Base-by-base conservation (phyloP, 2,329 filamentous ascomycete species). In the Penicillium verrucosum region DNA sequence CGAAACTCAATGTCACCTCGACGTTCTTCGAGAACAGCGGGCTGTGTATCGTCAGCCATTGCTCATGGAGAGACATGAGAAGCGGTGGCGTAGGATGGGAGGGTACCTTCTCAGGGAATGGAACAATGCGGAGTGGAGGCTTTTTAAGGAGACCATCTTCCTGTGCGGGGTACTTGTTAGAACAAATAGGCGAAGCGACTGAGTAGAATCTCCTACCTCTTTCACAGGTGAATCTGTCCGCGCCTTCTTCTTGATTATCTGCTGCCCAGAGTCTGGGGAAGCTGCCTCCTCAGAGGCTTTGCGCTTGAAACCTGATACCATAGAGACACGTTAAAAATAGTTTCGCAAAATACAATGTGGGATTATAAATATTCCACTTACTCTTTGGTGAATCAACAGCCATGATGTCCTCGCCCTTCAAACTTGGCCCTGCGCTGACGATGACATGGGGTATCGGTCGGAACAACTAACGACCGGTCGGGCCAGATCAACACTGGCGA, bases 1-100 rank as follows among this genome's bases (percentile, higher is more conserved):
- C 92, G 88, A 74, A 97, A 97, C 73, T 97, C 92, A 65, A 99
- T 97, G 63, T 96, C 90, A 69, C 92, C 92, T 70, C 88, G 89
- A 67, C 92, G 89, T 76, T 99, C 94, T 77, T 99, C 94, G 62
- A 95, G 82, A 5, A 96, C 93, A 9, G 92, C 93, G 6, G 91
- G 89, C 86, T 90, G 61, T 51, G 32, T 11, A 14, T 51, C 32
- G 40, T 38, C 40, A 57, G 60, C 73, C 62, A 75, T 69, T 62
- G 55, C 21, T 27, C 21, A 50, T 29, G 41, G 34, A 44, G 4
- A 29, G 51, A 30, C 57, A 46, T 43, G n/a, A 45, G 9, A 32
- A 5, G 37, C 12, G 37, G 46, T 47, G 38, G 36, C 36, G 43
- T 30, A 44, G 43, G 47, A 36, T 32, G 23, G 41, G 37, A 37